Evolutionary conservation across 192 early-diverging fungal species (phyloP).

Genomic region (Linnemannia hyalina): DNA sequence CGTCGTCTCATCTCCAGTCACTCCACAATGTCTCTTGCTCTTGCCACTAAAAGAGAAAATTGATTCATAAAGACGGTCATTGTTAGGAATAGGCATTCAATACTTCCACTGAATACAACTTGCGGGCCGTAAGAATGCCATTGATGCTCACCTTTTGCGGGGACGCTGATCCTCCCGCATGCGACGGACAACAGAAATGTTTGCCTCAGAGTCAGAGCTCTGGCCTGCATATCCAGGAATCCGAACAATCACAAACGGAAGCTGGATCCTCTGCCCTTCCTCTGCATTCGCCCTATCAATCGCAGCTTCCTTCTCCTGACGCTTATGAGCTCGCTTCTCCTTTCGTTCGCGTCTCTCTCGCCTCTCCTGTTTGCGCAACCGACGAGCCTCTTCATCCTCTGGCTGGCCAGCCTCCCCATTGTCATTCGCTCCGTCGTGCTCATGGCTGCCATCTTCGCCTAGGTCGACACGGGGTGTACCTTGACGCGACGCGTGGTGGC

Average conservation of each 20-base stretch:
- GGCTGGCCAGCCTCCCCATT: neutral
- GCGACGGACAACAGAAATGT: slow-evolving; percentile 42
- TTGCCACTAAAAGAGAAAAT: slow-evolving; percentile 2
- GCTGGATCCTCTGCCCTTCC: slow-evolving; percentile 22
- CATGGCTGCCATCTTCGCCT: neutral
- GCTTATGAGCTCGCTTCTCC: slow-evolving; percentile 31
- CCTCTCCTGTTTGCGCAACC: slow-evolving; percentile 20
- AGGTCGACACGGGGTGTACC: neutral
- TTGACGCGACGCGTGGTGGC: neutral
- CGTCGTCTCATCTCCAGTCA: slow-evolving; percentile 28
- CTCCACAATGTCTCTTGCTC: slow-evolving; percentile 9
- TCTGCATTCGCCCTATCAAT: neutral
- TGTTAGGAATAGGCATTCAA: neutral
- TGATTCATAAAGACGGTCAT: neutral
- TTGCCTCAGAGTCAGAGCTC: slow-evolving; percentile 50
- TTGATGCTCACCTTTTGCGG: slow-evolving; percentile 25
- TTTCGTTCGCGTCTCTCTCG: slow-evolving; percentile 35
- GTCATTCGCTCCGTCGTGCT: neutral
- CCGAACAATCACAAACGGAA: slow-evolving; percentile 33
- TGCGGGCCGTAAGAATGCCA: neutral
- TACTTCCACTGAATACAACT: neutral
- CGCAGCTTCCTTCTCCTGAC: slow-evolving; percentile 22
- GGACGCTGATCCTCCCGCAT: slow-evolving; percentile 28
- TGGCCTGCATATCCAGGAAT: slow-evolving; percentile 41
- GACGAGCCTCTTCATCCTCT: slow-evolving; percentile 20